Base-by-base conservation (phyloP, 345 rosid genomes). In the Punica granatum region DNA sequence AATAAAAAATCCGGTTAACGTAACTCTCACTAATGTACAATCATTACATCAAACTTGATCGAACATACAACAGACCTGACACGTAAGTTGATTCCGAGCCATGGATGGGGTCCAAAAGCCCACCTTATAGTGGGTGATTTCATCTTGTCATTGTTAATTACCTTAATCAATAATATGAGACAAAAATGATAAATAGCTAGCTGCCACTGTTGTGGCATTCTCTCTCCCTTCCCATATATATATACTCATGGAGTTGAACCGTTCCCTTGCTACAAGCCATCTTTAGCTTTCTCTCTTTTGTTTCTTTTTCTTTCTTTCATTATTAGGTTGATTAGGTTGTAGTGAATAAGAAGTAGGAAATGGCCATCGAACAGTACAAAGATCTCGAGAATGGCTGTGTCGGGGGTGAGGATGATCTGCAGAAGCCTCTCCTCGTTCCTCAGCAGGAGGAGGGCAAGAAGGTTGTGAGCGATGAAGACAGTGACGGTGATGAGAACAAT, bases 331-430 rank as follows among this genome's bases (percentile, higher is more conserved):
- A 51, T 58, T 15, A 36, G 31, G 60, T 32, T 21, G 48, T n/a
- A 6, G 21, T 48, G 30, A 6, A 32, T 23, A 61, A 21, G 54
- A 30, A 39, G 33, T 39, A 67, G 58, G 61, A 25, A 70, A 87
- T 92, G 96, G 79, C 88, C 21, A 78, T 75, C 64, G 73, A 37
- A 67, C 77, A 81, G 25, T 21, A 31, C 41, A 76, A 75, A 63
- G 92, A 88, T 78, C 75, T 78, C 0, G 90, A 84, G 66, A 65
- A 73, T 49, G 87, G 85, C 35, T 88, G 76, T 19, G 69, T 76
- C 65, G 35, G 56, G 9, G 72, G 76, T 41, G 66, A 62, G 23
- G 75, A 78, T 30, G 87, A 79, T 71, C 74, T 88, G 60, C 79
- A 71, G 77, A 75, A 73, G 63, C 95, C 90, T 68, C 77, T 88